These are phyloP conservation scores for Barnettozyma californica DNA, from an alignment of 805 yeast species.

Conservation along the genomic window DNA sequence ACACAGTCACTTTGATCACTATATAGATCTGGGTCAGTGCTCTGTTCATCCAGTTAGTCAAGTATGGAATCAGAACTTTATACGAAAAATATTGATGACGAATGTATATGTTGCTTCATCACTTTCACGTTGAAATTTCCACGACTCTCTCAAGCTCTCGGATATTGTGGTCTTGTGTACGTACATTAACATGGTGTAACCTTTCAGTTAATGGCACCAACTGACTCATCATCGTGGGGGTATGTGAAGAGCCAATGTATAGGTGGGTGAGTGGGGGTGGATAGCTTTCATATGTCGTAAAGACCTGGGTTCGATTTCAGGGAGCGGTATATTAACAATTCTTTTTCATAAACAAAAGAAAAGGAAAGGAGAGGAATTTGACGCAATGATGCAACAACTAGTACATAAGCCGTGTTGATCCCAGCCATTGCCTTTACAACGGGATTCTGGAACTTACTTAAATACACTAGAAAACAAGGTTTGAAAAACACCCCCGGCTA, in stretches of 20 bases:
- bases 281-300: too few relatives aligned
- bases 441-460: not conserved
- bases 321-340: not conserved
- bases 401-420: not conserved
- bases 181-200: not conserved
- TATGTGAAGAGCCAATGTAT: not conserved
- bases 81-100: too few relatives aligned
- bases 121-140: too few relatives aligned
- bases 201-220: not conserved
- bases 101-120: too few relatives aligned
- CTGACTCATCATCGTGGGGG: not conserved
- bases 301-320: not conserved
- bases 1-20: too few relatives aligned
- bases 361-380: not conserved
- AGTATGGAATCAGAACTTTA: too few relatives aligned
- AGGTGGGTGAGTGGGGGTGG: not conserved
- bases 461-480: not conserved
- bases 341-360: not conserved
- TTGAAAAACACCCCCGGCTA: not conserved
- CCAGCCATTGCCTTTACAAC: not conserved
- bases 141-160: too few relatives aligned
- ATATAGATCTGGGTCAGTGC: too few relatives aligned
- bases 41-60: too few relatives aligned
- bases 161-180: too few relatives aligned
- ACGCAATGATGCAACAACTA: not conserved